These are phyloP conservation scores for Penicillium herquei DNA, from an alignment of 495 filamentous ascomycete genomes.

Conservation along the genomic window DNA sequence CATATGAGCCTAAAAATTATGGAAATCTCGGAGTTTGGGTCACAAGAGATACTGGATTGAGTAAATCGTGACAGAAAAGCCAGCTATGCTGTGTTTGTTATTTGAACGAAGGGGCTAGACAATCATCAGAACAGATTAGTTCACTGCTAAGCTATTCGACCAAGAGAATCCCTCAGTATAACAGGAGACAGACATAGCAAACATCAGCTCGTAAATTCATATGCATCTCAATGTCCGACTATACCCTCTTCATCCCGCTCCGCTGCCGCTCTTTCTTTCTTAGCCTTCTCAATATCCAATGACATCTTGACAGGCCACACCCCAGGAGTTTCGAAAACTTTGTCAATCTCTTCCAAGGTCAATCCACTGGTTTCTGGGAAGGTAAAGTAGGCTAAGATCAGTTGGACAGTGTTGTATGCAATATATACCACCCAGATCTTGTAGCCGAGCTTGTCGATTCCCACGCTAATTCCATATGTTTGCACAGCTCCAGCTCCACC, in stretches of 20 bases:
- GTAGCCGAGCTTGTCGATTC: constrained; percentile 40
- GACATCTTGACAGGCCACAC: constrained; percentile 46
- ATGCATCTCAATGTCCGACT: background rate
- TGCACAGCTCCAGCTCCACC: constrained; percentile 37
- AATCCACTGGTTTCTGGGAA: constrained; percentile 42
- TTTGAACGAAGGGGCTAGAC: background rate
- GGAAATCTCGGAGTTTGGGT: background rate
- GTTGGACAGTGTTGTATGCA: constrained; percentile 40
- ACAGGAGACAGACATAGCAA: background rate
- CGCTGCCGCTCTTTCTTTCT: constrained; percentile 28
- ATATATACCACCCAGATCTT: constrained; percentile 48
- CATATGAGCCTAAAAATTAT: background rate
- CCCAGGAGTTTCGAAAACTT: constrained; percentile 44
- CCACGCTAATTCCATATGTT: constrained; percentile 41
- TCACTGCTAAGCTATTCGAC: background rate
- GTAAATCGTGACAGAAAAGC: no score
- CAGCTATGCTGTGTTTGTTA: background rate
- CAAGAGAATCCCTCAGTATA: background rate
- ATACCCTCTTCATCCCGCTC: constrained; percentile 17
- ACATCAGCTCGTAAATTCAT: background rate
- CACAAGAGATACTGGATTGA: background rate
- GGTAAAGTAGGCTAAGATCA: constrained; percentile 38
- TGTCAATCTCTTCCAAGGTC: constrained; percentile 44
- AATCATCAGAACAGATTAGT: no score
- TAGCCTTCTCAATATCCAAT: constrained; percentile 42